phyloP scores from a whole-genome alignment of 1,284 basidiomycete genomes.

The Phlebopus sp. region DNA sequence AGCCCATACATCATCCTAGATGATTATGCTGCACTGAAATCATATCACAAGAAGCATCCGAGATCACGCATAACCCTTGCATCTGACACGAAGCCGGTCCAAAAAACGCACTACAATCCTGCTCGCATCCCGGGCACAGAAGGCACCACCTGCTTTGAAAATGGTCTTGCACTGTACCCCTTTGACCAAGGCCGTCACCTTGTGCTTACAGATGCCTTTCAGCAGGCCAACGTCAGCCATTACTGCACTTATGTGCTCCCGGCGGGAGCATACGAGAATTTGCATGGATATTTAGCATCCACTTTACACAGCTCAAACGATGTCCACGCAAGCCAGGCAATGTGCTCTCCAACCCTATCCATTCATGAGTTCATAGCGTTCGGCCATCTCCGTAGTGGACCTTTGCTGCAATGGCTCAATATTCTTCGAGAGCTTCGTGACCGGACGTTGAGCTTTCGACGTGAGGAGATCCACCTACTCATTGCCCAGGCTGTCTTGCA shows the following conservation, averaged over 20 bases:
- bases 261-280: constrained; percentile 30
- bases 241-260: constrained; percentile 34
- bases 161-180: constrained; percentile 29
- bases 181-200: constrained; percentile 15
- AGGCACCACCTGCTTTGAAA: constrained; percentile 31
- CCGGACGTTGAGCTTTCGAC: constrained; percentile 2
- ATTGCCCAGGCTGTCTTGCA: constrained; percentile 43
- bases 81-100: constrained; percentile 42
- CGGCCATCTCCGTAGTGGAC: constrained; percentile 6
- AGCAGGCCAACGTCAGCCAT: constrained; percentile 11
- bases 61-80: constrained; percentile 34
- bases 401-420: constrained; percentile 8
- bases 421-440: constrained; percentile 9
- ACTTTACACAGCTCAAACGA: constrained; percentile 42
- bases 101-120: constrained; percentile 35
- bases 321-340: constrained; percentile 39
- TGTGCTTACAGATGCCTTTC: constrained; percentile 15
- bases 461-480: constrained; percentile 39
- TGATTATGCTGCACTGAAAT: constrained; percentile 8
- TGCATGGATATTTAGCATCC: constrained; percentile 37
- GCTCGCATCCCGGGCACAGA: constrained; percentile 27
- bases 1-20: constrained; percentile 15
- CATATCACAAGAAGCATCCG: constrained; percentile 13
- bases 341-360: constrained; percentile 35
- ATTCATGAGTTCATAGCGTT: constrained; percentile 41